These are phyloP conservation scores for Closterium sp. DNA, from an alignment of 139 green algal species.

Conservation along the genomic window DNA sequence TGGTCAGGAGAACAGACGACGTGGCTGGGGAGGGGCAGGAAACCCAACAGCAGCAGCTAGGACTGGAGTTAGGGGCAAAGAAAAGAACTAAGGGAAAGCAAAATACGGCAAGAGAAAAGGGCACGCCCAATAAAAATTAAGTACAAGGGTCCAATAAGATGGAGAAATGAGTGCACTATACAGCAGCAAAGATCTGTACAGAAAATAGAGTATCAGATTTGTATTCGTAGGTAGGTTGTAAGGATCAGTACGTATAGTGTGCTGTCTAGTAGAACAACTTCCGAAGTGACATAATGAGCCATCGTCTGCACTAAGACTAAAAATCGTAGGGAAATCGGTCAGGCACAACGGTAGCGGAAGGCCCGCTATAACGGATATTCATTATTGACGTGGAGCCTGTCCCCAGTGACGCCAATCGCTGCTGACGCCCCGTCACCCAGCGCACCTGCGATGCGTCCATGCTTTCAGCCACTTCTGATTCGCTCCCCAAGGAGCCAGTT, in stretches of 20 bases:
- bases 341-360: too few relatives aligned
- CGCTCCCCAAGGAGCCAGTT: background rate
- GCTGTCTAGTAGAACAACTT: too few relatives aligned
- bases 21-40: background rate
- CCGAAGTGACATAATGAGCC: too few relatives aligned
- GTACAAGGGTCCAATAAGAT: background rate
- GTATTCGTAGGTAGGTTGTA: too few relatives aligned
- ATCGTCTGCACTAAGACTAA: too few relatives aligned
- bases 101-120: background rate
- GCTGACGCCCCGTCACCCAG: background rate
- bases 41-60: background rate
- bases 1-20: background rate
- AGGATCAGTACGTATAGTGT: too few relatives aligned
- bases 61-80: background rate
- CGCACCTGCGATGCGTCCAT: background rate
- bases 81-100: background rate
- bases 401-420: background rate
- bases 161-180: background rate
- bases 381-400: background rate
- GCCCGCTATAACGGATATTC: background rate
- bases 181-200: background rate
- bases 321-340: too few relatives aligned
- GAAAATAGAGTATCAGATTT: background rate
- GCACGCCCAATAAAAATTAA: background rate
- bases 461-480: background rate